Percentiles rank a stretch among this genome's conserved stretches.
phyloP scores from a whole-genome alignment of 1,284 basidiomycete genomes.

The Ustilago curta region DNA sequence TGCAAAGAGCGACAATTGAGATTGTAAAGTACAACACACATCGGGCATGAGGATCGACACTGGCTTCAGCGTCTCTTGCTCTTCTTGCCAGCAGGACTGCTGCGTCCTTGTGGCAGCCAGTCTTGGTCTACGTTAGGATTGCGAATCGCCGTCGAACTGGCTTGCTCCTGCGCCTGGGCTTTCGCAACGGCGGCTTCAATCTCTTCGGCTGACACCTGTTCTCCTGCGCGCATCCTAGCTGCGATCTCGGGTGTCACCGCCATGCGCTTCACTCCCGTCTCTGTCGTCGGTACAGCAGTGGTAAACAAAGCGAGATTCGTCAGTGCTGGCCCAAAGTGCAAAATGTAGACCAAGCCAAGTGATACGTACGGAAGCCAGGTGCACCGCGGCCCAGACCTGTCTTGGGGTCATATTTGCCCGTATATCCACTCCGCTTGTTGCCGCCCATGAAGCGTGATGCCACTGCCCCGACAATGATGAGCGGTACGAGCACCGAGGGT shows the following conservation, averaged over 20 bases:
- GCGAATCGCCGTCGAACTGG: constrained; percentile 35
- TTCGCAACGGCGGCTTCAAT: constrained; percentile 54
- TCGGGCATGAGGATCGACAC: background rate
- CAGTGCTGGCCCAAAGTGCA: constrained; percentile 8
- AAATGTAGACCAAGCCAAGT: background rate
- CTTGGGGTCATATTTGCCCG: constrained; percentile 61
- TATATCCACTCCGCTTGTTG: constrained; percentile 28
- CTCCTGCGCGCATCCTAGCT: constrained; percentile 62
- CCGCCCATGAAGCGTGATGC: constrained; percentile 42
- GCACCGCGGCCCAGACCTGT: constrained; percentile 64
- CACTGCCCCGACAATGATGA: constrained; percentile 48
- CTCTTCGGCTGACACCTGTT: constrained; percentile 61
- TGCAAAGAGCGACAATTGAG: background rate
- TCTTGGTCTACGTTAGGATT: constrained; percentile 51
- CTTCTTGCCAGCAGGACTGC: constrained; percentile 41
- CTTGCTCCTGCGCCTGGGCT: constrained; percentile 32
- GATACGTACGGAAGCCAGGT: constrained; percentile 60
- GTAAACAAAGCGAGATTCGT: constrained; percentile 14
- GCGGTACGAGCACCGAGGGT: constrained; percentile 50
- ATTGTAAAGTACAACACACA: constrained; percentile 4
- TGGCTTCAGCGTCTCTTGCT: constrained; percentile 26
- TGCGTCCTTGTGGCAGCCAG: constrained; percentile 46
- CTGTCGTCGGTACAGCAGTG: constrained; percentile 8
- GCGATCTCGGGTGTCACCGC: constrained; percentile 63
- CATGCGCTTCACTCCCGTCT: constrained; percentile 60